phyloP scores from a whole-genome alignment of 768 basidiomycete genomes.

The Inosperma sp. region DNA sequence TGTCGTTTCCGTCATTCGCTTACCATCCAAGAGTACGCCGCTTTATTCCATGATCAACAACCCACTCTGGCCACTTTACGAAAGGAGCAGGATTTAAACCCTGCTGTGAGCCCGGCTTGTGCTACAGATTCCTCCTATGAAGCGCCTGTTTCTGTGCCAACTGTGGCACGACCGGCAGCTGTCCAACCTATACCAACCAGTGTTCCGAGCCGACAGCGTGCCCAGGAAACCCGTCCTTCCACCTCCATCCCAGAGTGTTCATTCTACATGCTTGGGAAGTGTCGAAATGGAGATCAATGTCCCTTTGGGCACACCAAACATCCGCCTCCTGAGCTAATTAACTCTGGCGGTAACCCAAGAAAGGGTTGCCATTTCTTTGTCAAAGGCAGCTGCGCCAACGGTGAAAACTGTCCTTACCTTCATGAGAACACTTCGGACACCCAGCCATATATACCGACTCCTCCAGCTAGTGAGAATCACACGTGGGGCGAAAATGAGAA shows the following conservation, averaged over 20 bases:
- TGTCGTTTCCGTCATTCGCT: conserved; percentile 41
- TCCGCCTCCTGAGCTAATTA: conserved; percentile 9
- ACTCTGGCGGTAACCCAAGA: too few species aligned
- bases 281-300: conserved; percentile 36
- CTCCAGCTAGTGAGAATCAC: not conserved
- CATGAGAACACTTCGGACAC: too few species aligned
- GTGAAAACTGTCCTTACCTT: conserved; percentile 22
- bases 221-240: not conserved
- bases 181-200: not conserved
- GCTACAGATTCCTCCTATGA: too few species aligned
- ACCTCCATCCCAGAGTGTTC: conserved; percentile 20
- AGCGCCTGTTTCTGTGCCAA: too few species aligned
- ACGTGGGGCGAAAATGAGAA: conserved; percentile 5
- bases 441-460: too few species aligned
- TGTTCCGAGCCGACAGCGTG: not conserved
- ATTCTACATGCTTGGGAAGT: conserved; percentile 36
- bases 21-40: conserved; percentile 34
- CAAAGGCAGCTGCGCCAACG: conserved; percentile 19
- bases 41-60: conserved; percentile 37
- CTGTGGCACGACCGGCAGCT: not conserved
- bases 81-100: not conserved
- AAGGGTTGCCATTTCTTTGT: conserved; percentile 22
- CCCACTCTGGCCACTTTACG: conserved; percentile 29
- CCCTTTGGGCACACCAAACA: conserved; percentile 32
- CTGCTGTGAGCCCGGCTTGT: too few species aligned